Evolutionary conservation across 1,284 basidiomycete genomes (phyloP).

Genomic region (Tilletia indica): DNA sequence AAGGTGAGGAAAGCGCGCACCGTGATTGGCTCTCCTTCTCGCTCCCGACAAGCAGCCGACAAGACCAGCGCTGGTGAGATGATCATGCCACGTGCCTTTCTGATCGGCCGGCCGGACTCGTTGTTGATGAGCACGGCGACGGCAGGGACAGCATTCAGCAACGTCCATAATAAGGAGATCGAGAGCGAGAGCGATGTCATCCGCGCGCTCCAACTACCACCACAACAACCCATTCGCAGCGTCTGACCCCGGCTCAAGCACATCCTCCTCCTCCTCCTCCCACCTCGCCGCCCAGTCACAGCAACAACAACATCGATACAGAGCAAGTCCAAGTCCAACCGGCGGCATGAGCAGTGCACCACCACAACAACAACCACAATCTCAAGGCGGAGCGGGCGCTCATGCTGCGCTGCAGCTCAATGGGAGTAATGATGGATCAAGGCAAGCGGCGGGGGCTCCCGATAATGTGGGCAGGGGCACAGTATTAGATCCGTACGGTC

Average conservation of each 20-base stretch:
- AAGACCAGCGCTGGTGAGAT: neutral
- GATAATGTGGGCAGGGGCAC: slow-evolving; percentile 1
- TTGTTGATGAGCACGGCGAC: neutral
- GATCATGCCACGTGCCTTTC: neutral
- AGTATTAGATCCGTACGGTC: slow-evolving; percentile 2
- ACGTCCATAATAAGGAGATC: neutral
- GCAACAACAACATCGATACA: neutral
- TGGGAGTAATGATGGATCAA: neutral
- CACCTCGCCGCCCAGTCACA: neutral
- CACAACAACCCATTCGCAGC: too few relatives aligned
- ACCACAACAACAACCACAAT: neutral
- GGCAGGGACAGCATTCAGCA: neutral
- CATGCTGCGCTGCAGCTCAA: neutral
- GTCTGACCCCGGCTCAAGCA: too few relatives aligned
- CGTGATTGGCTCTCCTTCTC: neutral
- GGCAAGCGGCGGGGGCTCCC: too few relatives aligned
- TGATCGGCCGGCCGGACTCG: neutral
- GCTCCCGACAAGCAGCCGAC: too few relatives aligned
- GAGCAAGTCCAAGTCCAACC: neutral
- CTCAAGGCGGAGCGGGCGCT: neutral
- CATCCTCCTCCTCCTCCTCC: neutral
- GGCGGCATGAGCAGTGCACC: neutral
- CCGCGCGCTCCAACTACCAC: too few relatives aligned
- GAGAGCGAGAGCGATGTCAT: too few relatives aligned
- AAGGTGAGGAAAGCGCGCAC: slow-evolving; percentile 1